Percentiles rank a stretch among this genome's conserved stretches.
These are phyloP conservation scores for Cytospora schulzeri DNA, from an alignment of 2,329 filamentous ascomycete species.

Conservation along the genomic window DNA sequence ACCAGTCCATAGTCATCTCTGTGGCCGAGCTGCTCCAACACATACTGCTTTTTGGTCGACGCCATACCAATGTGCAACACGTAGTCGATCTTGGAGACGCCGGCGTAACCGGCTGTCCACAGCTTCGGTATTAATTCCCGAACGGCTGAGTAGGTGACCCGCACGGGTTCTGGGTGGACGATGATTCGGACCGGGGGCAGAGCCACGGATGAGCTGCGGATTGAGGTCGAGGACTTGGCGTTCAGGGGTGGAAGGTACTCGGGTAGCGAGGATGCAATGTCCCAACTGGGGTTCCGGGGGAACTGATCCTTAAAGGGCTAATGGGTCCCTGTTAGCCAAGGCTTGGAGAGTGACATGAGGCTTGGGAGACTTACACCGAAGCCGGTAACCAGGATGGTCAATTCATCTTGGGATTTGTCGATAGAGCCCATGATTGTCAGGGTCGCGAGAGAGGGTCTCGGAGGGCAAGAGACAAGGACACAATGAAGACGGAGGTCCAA, in stretches of 20 bases:
- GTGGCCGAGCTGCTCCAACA: slow-evolving; percentile 70
- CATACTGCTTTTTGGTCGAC: slow-evolving; percentile 63
- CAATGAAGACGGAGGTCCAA: background rate
- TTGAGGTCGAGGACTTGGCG: slow-evolving; percentile 42
- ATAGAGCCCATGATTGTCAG: slow-evolving; percentile 34
- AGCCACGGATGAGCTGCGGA: slow-evolving; percentile 36
- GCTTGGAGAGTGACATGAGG: background rate
- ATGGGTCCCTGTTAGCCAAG: slow-evolving; percentile 3
- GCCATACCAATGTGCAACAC: slow-evolving; percentile 83
- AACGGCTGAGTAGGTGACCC: slow-evolving; percentile 71
- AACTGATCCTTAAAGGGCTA: slow-evolving; percentile 78
- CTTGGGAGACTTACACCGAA: slow-evolving; percentile 53
- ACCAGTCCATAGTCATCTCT: slow-evolving; percentile 70
- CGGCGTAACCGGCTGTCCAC: slow-evolving; percentile 49
- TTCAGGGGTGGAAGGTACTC: slow-evolving; percentile 58
- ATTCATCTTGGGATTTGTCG: slow-evolving; percentile 45
- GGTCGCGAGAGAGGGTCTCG: background rate
- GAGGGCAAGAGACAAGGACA: background rate
- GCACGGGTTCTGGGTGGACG: slow-evolving; percentile 66
- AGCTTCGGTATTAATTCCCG: slow-evolving; percentile 65
- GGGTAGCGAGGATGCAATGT: slow-evolving; percentile 73
- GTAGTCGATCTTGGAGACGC: slow-evolving; percentile 56
- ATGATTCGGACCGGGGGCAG: slow-evolving; percentile 61
- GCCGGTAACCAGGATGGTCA: slow-evolving; percentile 63
- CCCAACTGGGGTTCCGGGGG: slow-evolving; percentile 77